Conservation (phyloP, 305 asterid genomes). For the Nicotiana rustica region DNA sequence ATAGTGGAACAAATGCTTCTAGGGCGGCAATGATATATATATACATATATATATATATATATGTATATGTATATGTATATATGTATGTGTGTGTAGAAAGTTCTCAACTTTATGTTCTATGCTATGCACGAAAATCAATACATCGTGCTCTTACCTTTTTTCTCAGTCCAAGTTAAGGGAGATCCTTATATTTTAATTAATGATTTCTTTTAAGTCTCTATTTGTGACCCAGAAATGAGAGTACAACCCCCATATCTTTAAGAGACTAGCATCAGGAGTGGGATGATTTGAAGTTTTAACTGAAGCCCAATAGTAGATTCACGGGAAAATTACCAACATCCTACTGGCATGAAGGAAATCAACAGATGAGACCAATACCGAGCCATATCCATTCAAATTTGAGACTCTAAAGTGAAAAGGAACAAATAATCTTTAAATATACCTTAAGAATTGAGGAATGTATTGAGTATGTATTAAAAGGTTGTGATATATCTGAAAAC, state of each 20-base stretch:
- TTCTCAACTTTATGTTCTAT: slow-evolving; percentile 18
- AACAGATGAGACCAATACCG: not conserved
- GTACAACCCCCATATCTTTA: not conserved
- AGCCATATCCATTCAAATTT: slow-evolving; percentile 32
- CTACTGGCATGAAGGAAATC: slow-evolving; percentile 28
- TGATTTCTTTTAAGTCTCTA: not conserved
- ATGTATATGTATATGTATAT: too few relatives aligned
- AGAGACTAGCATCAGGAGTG: not conserved
- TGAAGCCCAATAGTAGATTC: slow-evolving; percentile 9
- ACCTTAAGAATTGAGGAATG: slow-evolving; percentile 80
- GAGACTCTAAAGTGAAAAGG: slow-evolving; percentile 38
- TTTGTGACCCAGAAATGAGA: slow-evolving; percentile 14
- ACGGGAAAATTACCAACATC: slow-evolving; percentile 1
- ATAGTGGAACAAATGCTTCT: slow-evolving; percentile 21
- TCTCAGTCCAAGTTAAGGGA: not conserved
- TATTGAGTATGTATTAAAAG: slow-evolving; percentile 75
- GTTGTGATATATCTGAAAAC: slow-evolving; percentile 84
- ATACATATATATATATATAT: too few relatives aligned
- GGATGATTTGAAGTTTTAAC: not conserved
- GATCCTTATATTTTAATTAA: slow-evolving; percentile 9
- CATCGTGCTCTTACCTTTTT: slow-evolving; percentile 7
- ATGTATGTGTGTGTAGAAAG: not conserved
- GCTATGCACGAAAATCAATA: slow-evolving; percentile 3
- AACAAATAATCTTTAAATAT: slow-evolving; percentile 34
- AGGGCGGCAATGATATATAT: too few relatives aligned